These are phyloP conservation scores for Carex littledalei DNA, from an alignment of 176 grass and related monocot genomes.

Conservation along the genomic window DNA sequence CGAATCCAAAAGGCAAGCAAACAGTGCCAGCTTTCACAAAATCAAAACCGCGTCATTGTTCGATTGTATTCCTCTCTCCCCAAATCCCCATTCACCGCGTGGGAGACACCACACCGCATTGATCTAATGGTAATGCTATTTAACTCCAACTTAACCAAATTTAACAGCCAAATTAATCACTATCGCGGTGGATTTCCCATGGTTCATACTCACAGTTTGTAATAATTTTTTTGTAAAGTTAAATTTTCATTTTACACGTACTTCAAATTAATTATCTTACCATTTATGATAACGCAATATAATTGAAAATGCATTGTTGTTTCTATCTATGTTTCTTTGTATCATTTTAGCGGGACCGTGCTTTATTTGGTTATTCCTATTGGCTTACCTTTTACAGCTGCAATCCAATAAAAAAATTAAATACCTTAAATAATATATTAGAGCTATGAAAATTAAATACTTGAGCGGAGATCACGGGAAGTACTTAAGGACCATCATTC, in stretches of 20 bases:
- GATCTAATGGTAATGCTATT: not conserved
- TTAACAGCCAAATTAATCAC: not conserved
- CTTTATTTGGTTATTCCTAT: not conserved
- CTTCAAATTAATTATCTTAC: too few species aligned
- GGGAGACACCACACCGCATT: not conserved
- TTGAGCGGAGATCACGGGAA: slow-evolving; percentile 6
- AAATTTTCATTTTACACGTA: too few species aligned
- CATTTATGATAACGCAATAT: too few species aligned
- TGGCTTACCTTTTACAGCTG: not conserved
- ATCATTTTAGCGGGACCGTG: not conserved
- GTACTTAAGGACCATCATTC: not conserved
- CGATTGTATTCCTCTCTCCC: slow-evolving; percentile 12
- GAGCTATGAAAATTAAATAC: not conserved
- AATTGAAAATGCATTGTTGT: not conserved
- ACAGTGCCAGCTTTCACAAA: slow-evolving; percentile 17
- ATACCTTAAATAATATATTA: not conserved
- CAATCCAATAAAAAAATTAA: not conserved
- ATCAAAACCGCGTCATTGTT: slow-evolving; percentile 15
- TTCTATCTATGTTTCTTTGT: not conserved
- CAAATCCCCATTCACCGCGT: not conserved
- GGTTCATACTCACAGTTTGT: not conserved
- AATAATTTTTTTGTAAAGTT: too few species aligned
- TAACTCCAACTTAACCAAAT: not conserved
- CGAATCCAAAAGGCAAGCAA: not conserved
- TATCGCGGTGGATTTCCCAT: not conserved